Evolutionary conservation across 352 stramenopile species (phyloP).

Genomic region (Phytophthora pini): DNA sequence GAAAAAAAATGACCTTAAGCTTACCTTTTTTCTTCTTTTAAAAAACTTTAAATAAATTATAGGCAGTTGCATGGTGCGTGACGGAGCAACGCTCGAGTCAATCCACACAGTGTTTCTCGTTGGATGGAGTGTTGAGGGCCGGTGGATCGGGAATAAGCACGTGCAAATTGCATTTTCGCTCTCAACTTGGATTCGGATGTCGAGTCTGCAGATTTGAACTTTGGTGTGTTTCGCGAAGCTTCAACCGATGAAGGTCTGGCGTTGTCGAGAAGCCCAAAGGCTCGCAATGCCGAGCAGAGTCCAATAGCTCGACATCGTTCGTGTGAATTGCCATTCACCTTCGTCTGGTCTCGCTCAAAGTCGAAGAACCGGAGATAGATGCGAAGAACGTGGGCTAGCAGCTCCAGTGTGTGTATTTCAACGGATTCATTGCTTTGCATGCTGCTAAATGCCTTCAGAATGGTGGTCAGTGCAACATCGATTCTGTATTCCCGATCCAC

Average conservation of each 20-base stretch:
- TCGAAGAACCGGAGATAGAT: slow-evolving; percentile 35
- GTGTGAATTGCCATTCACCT: slow-evolving; percentile 16
- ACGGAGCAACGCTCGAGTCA: slow-evolving; percentile 16
- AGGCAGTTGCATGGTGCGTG: slow-evolving; percentile 26
- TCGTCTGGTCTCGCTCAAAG: slow-evolving; percentile 7
- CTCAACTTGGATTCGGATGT: slow-evolving; percentile 16
- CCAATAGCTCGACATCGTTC: slow-evolving; percentile 31
- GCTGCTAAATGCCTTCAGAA: slow-evolving; percentile 8
- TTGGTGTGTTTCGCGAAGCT: not conserved
- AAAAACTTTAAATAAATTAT: not conserved
- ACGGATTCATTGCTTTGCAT: not conserved
- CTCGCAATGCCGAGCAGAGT: slow-evolving; percentile 26
- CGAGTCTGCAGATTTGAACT: no score
- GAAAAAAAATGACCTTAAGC: no score
- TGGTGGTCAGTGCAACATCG: slow-evolving; percentile 13
- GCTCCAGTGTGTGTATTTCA: slow-evolving; percentile 12
- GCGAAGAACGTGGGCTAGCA: slow-evolving; percentile 25
- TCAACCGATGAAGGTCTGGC: not conserved
- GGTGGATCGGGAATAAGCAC: slow-evolving; percentile 10
- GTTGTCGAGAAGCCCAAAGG: slow-evolving; percentile 7
- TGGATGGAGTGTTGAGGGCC: slow-evolving; percentile 1
- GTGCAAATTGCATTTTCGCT: slow-evolving; percentile 25
- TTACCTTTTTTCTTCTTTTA: slow-evolving; percentile 4
- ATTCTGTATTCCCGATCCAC: slow-evolving; percentile 18
- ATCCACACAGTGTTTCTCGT: slow-evolving; percentile 8